These are phyloP conservation scores for Thraustochytrium striatum DNA, from an alignment of 352 stramenopile species.

Conservation along the genomic window DNA sequence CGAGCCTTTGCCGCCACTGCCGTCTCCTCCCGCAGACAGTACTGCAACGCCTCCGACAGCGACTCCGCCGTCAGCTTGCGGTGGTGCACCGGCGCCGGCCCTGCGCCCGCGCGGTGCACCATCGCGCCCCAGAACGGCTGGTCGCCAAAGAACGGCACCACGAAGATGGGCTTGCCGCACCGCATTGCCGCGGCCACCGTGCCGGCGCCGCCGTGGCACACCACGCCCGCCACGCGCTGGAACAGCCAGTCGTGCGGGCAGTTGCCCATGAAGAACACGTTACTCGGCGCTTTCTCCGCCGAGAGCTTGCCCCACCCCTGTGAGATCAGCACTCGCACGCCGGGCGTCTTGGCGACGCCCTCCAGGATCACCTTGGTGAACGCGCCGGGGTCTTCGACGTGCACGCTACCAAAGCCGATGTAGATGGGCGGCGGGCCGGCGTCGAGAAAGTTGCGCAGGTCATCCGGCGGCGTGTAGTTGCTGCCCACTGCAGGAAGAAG, in stretches of 20 bases:
- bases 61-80: conserved; percentile 71
- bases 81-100: conserved; percentile 75
- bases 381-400: conserved; percentile 68
- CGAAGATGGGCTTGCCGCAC: conserved; percentile 82
- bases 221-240: conserved; percentile 72
- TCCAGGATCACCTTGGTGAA: conserved; percentile 74
- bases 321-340: conserved; percentile 78
- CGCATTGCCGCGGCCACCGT: conserved; percentile 82
- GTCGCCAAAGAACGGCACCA: conserved; percentile 90
- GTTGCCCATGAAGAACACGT: conserved; percentile 53
- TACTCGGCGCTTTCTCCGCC: conserved; percentile 49
- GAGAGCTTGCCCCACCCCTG: conserved; percentile 73
- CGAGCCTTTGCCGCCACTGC: conserved; percentile 60
- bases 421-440: conserved; percentile 73
- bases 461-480: conserved; percentile 60
- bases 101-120: conserved; percentile 70
- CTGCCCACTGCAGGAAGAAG: conserved; percentile 49
- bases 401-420: conserved; percentile 87
- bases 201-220: no score
- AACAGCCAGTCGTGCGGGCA: conserved; percentile 84
- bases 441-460: conserved; percentile 67
- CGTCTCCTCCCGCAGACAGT: conserved; percentile 62
- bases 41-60: conserved; percentile 68
- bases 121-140: conserved; percentile 87
- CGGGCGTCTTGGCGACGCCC: conserved; percentile 63